Evolutionary conservation across 1,139 yeast species (phyloP), one percentile per base, ranked within the genome.

Genomic region (Magnusiomyces sp.): DNA sequence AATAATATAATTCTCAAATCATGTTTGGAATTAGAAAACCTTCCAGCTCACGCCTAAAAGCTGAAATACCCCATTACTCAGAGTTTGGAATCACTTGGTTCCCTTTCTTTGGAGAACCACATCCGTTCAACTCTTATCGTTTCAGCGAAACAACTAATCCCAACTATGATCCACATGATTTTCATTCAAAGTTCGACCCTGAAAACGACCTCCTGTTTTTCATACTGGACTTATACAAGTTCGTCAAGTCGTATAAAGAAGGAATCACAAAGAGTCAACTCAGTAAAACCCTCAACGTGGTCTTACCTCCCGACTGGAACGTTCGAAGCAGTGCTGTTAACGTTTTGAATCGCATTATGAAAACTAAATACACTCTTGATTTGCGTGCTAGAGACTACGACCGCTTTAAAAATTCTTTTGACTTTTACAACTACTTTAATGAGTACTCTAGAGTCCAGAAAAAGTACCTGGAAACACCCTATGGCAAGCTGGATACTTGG

Each of bases 21-120:
- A n/a, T 38, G 19, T n/a, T 31, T 23, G 10, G 5, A 29, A 9
- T 19, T 41, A 13, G 19, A 13, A 5, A 41, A 23, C 34, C 27
- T n/a, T 23, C 45, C 43, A n/a, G 53, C 48, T 36, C 53, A n/a
- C 44, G 44, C n/a, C n/a, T 41, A 34, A 41, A 41, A n/a, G 14
- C 14, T 23, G 44, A 41, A 13, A n/a, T 29, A n/a, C 44, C 44
- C 3, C 13, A 41, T 34, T 29, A 29, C 44, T 41, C 44, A 5
- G 34, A 23, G 36, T 41, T 41, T n/a, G 44, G 44, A 11, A 37
- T 41, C 20, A 33, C 51, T 66, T 32, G 53, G 62, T 29, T 45
- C 57, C 23, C 51, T 58, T 19, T 53, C 56, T 55, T 2, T 46
- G 53, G n/a, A 53, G 56, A n/a, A 50, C 57, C 46, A 36, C 58